Base-by-base conservation (phyloP, 2,329 filamentous ascomycete species). In the Colletotrichum melonis region DNA sequence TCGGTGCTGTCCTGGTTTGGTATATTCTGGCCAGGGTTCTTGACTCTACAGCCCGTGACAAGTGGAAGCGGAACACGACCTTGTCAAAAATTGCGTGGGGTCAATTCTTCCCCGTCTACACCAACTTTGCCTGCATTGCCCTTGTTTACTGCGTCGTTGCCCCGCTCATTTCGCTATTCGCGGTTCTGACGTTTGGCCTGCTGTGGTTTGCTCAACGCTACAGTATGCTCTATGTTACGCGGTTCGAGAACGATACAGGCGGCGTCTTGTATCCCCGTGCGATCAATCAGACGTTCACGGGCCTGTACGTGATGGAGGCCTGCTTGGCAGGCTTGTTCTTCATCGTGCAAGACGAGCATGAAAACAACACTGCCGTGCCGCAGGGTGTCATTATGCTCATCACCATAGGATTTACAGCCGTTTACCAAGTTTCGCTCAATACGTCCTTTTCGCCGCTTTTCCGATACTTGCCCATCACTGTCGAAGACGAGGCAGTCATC, bases 151-250 rank as follows among this genome's bases (percentile, higher is more conserved):
- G 92, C 52, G 89, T 98, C 69, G 92, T 98, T 55, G 92, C 97
- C 0, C 97, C 97, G 0, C 86, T 99, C 14, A 98, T 99, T 79
- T 90, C 97, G 62, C 85, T 98, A 26, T 98, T 99, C 85, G 96
- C 97, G 77, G 91, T 98, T 78, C 91, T 98, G 80, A 98, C 96
- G 0, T 98, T 98, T 81, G 89, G 90, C 59, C 86, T 99, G 0
- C 92, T 98, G 76, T 99, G 95, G 95, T 88, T 98, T 57, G 96
- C 97, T 1, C 95, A 98, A 81, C 91, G 96, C n/a, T 98, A 98
- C 83, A 96, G 96, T 77, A 97, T 97, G 85, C 89, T 99, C 24
- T 99, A 98, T 78, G 95, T 99, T 73, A 97, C 92, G 30, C 93
- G 95, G 65, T 97, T 97, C 81, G 91, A 92, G 76, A 91, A 93